Evolutionary conservation across 2,329 filamentous ascomycete genomes (phyloP).

Genomic region (Neofusicoccum kwambonambiense): DNA sequence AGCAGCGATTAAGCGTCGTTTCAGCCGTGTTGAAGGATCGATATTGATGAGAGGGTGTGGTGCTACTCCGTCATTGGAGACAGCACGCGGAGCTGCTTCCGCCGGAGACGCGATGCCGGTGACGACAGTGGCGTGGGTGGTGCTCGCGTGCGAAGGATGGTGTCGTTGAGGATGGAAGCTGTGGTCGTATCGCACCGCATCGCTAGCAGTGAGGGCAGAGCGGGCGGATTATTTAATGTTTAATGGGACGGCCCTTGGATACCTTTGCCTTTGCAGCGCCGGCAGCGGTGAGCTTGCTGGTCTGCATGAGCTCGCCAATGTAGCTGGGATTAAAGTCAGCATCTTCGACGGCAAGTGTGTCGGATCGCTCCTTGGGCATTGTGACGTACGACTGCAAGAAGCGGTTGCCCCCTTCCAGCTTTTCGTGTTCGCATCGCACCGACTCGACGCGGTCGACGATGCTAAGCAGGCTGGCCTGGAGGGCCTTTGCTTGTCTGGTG

Average conservation of each 20-base stretch:
- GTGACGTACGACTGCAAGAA: conserved; percentile 70
- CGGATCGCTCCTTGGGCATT: background rate
- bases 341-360: background rate
- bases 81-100: background rate
- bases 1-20: background rate
- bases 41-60: background rate
- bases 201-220: background rate
- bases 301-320: conserved; percentile 91
- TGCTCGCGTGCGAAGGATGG: background rate
- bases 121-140: background rate
- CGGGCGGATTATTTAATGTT: conserved; percentile 15
- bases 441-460: conserved; percentile 93
- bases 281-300: conserved; percentile 58
- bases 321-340: conserved; percentile 60
- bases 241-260: conserved; percentile 29
- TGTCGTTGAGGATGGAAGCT: background rate
- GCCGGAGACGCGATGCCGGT: conserved; percentile 3
- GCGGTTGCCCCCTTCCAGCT: conserved; percentile 94
- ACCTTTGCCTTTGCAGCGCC: conserved; percentile 52
- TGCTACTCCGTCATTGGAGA: background rate
- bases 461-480: conserved; percentile 85
- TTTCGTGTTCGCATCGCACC: conserved; percentile 91
- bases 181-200: background rate
- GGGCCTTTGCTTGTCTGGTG: conserved; percentile 75
- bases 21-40: conserved; percentile 2